phyloP scores from a whole-genome alignment of 2,329 filamentous ascomycete species.

The Penicillium decumbens region DNA sequence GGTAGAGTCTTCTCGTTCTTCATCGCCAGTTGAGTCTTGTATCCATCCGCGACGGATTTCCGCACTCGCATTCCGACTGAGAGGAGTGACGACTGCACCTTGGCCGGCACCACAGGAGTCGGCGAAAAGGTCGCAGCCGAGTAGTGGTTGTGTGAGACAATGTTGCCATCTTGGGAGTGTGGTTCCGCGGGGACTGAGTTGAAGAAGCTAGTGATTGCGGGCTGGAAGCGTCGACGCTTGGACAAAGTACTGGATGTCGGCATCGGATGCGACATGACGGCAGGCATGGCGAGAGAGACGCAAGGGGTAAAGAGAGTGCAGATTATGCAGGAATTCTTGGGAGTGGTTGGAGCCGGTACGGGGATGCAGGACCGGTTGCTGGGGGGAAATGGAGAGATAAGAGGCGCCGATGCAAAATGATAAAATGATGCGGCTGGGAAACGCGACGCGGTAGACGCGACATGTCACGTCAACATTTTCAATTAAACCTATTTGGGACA shows the following conservation, averaged over 20 bases:
- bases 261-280: constrained; percentile 9
- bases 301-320: constrained; percentile 1
- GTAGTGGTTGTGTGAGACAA: constrained; percentile 40
- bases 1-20: constrained; percentile 13
- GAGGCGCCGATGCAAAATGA: constrained; percentile 17
- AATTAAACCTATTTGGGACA: constrained; percentile 24
- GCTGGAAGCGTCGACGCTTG: constrained; percentile 45
- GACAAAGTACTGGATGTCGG: constrained; percentile 23
- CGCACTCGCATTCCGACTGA: constrained; percentile 91
- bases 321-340: background rate
- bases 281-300: constrained; percentile 14
- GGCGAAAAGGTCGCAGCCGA: constrained; percentile 37
- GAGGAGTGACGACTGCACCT: constrained; percentile 75
- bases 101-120: constrained; percentile 55
- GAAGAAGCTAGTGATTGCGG: constrained; percentile 42
- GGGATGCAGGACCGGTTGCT: constrained; percentile 3
- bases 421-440: constrained; percentile 11
- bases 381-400: constrained; percentile 2
- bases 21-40: constrained; percentile 62
- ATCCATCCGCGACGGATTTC: constrained; percentile 89
- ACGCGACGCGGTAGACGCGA: constrained; percentile 21
- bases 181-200: constrained; percentile 19
- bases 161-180: constrained; percentile 8
- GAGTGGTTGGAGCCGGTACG: background rate
- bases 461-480: constrained; percentile 10